Base-by-base conservation (phyloP, 2,329 filamentous ascomycete species). In the Stagonosporopsis vannaccii region DNA sequence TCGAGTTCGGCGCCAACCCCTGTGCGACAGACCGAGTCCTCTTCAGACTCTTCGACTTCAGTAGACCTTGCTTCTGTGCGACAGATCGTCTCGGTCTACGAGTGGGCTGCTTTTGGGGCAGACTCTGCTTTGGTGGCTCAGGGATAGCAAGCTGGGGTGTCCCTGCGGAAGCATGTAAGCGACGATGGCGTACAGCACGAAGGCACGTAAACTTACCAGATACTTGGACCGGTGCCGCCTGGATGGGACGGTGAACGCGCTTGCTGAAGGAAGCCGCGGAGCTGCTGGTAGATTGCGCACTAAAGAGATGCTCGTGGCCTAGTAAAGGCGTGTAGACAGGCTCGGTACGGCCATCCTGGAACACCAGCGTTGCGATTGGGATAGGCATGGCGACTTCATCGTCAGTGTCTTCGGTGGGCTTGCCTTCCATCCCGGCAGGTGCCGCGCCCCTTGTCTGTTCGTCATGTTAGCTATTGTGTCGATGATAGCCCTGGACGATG, bases 231-330 rank as follows among this genome's bases (percentile, higher is more conserved):
- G 42, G 48, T 37, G 42, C 47, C 32, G 32, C 28, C 39, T 47
- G 47, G 20, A 47, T 39, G 30, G 45, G 42, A 25, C 47, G 51
- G 23, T 44, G 36, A 23, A 11, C 17, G 9, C 17, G 41, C 8
- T 25, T 28, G 25, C 23, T 54, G 19, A 46, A 42, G 15, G 37
- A 23, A 33, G 43, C 23, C 40, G 53, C 36, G 3, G 41, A 30
- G 20, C 26, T 32, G 6, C 13, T 22, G 36, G 28, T 39, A 3
- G 53, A 32, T n/a, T 33, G 42, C 28, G 56, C 50, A 23, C 46
- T 59, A 41, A 68, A 67, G 7, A 70, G 44, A 25, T 71, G 66
- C 39, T 70, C 69, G 32, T 68, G 70, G 32, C 69, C 69, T 6
- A 56, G 51, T 11, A 71, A 57, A 4, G 69, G 68, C 32, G 51